phyloP scores from a whole-genome alignment of 257 asterid genomes.

The Cordia subcordata region DNA sequence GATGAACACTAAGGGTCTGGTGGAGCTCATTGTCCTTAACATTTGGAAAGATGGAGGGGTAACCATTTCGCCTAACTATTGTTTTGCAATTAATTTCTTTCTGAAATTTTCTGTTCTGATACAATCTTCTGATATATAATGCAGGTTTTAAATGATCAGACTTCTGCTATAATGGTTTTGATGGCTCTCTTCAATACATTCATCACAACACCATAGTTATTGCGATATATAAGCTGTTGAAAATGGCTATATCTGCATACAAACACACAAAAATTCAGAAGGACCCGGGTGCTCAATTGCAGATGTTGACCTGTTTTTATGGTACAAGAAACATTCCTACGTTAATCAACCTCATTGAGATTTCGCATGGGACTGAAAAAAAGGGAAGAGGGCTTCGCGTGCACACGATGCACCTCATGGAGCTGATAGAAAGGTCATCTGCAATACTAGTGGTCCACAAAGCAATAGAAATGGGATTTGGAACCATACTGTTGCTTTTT shows the following conservation, averaged over 20 bases:
- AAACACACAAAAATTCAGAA: constrained; percentile 41
- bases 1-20: constrained; percentile 50
- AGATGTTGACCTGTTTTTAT: constrained; percentile 48
- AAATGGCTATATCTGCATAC: constrained; percentile 27
- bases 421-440: constrained; percentile 51
- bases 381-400: constrained; percentile 42
- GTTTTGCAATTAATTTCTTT: neutral
- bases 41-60: constrained; percentile 42
- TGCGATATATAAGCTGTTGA: constrained; percentile 45
- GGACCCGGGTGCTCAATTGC: constrained; percentile 26
- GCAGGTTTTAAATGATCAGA: constrained; percentile 58
- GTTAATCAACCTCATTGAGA: constrained; percentile 49
- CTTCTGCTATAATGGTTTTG: constrained; percentile 51
- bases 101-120: neutral
- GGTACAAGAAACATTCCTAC: constrained; percentile 41
- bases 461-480: constrained; percentile 46
- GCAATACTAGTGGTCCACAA: constrained; percentile 58
- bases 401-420: constrained; percentile 61
- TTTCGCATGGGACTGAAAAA: constrained; percentile 41
- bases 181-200: constrained; percentile 65
- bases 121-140: neutral
- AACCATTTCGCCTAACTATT: neutral
- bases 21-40: constrained; percentile 47
- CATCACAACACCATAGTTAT: constrained; percentile 48
- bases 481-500: constrained; percentile 40